Base-by-base conservation (phyloP, 2,329 filamentous ascomycete genomes). In the Drechslerella dactyloides region DNA sequence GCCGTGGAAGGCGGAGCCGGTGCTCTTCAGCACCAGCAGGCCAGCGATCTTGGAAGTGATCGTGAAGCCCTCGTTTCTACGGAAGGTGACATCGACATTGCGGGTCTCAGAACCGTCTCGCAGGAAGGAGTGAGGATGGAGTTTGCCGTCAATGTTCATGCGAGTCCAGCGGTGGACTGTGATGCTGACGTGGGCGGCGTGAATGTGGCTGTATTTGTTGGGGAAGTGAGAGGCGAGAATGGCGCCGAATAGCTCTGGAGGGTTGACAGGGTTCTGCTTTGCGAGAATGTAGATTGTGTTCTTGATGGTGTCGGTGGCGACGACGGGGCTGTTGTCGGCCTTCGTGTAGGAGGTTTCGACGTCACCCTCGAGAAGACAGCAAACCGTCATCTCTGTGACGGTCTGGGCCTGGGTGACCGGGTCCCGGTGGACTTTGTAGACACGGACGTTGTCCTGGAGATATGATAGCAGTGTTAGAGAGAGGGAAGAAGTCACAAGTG, bases 231-330 rank as follows among this genome's bases (percentile, higher is more conserved):
- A 85, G 76, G 90, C 92, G 59, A 99, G 83, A 76, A 90, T 89
- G 77, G 89, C 86, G 75, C 90, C 93, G 80, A 91, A 99, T 74
- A 96, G 87, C 83, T 99, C 94, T 0, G 94, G 93, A 15, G 94
- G 93, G 76, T 89, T 91, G 77, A 99, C 90, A 35, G 93, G 90
- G 82, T 96, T 85, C 82, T 96, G 89, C 83, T 96, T 97, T 78
- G 94, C 93, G 78, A 91, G 89, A 82, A 99, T 92, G 84, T 94
- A 96, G 79, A 90, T 88, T 77, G 90, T 97, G 82, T 99, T 96
- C 84, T 99, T 99, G 83, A 97, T 96, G 24, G 92, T 93, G 81
- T 99, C 94, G 73, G 94, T 99, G 74, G 94, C 92, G 73, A 99
- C 93, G 69, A 99, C 87, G 75, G 96, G 90, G 77, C 89, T 90